A percentile compares a stretch with the other conserved stretches of the same genome.
Conservation (phyloP, 768 basidiomycete species). For the Boletus rubescentipes region DNA sequence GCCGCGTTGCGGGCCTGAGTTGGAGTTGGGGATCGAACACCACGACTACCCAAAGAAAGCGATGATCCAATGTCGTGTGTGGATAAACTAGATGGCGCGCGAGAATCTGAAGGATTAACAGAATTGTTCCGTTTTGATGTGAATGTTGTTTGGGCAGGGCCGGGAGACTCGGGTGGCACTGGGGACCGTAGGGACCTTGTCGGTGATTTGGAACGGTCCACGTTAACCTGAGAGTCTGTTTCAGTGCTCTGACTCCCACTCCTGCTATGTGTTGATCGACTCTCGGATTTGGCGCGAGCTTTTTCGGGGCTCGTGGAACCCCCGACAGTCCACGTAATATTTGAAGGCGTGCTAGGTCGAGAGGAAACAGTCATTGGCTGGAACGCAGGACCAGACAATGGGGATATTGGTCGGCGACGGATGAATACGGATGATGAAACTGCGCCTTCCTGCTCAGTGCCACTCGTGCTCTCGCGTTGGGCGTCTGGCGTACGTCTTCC, state of each 20-base stretch:
- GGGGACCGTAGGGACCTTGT: conserved; percentile 55
- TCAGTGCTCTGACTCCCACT: conserved; percentile 58
- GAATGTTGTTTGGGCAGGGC: conserved; percentile 35
- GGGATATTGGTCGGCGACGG: conserved; percentile 70
- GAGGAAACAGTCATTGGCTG: conserved; percentile 59
- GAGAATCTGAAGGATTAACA: conserved; percentile 35
- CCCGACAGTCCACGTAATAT: conserved; percentile 65
- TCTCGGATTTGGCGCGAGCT: conserved; percentile 30
- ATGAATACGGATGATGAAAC: conserved; percentile 52
- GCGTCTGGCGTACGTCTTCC: conserved; percentile 67
- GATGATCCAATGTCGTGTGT: conserved; percentile 50
- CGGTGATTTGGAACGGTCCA: conserved; percentile 41
- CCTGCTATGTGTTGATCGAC: conserved; percentile 44
- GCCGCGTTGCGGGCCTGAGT: conserved; percentile 61
- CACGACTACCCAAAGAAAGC: conserved; percentile 37
- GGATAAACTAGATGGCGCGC: conserved; percentile 50
- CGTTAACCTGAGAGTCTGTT: conserved; percentile 21
- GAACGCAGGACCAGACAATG: conserved; percentile 58
- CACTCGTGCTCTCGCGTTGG: conserved; percentile 36
- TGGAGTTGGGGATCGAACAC: conserved; percentile 63
- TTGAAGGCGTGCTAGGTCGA: conserved; percentile 64
- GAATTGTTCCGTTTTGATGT: conserved; percentile 31
- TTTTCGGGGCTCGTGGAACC: conserved; percentile 34
- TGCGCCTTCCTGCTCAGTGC: conserved; percentile 41
- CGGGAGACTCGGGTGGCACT: conserved; percentile 59